Evolutionary conservation across 495 filamentous ascomycete genomes (phyloP), one percentile per base, ranked within the genome.

Genomic region (Ramalina intermedia): DNA sequence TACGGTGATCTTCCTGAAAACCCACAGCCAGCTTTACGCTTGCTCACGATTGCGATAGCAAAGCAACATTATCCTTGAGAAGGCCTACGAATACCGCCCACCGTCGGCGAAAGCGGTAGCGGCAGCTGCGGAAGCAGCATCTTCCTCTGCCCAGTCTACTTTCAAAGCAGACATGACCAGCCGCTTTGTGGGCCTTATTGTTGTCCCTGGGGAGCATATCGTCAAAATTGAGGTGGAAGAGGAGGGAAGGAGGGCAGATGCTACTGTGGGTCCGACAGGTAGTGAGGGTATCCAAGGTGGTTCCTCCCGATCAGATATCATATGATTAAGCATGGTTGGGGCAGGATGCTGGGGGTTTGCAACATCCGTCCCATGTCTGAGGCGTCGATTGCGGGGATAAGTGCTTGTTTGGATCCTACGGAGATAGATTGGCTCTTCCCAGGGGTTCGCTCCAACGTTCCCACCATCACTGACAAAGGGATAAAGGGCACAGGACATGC

Each of bases 121-220:
- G 47, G 54, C 64, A 47, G 56, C 65, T n/a, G 52, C 62, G 36
- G 53, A 55, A 41, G 52, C 59, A 53, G 45, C 61, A 49, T 55
- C 58, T 40, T 56, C 51, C 27, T 44, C 61, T 46, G 58, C 49
- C 13, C 53, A 47, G 24, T 42, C 50, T 4, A 70, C 59, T 18
- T 49, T 85, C 17, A 79, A 71, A 49, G 58, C 84, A 52, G 74
- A 83, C 57, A 84, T 94, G 79, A 84, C 78, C 13, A 85, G 81
- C 54, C 77, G 91, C 24, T 87, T 85, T 58, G 78, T 98, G 39
- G 91, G 91, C 0, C 69, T 96, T 7, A 82, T 98, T 29, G 89
- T 95, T 7, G 77, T 96, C 8, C 91, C 93, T 1, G 90, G 93
- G 13, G 68, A 83, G 53, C 72, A 88, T 58, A 85, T 98, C 52